A percentile compares a stretch with the other conserved stretches of the same genome.
These are phyloP conservation scores for Nemania sp. DNA, from an alignment of 2,329 filamentous ascomycete genomes.

Conservation along the genomic window DNA sequence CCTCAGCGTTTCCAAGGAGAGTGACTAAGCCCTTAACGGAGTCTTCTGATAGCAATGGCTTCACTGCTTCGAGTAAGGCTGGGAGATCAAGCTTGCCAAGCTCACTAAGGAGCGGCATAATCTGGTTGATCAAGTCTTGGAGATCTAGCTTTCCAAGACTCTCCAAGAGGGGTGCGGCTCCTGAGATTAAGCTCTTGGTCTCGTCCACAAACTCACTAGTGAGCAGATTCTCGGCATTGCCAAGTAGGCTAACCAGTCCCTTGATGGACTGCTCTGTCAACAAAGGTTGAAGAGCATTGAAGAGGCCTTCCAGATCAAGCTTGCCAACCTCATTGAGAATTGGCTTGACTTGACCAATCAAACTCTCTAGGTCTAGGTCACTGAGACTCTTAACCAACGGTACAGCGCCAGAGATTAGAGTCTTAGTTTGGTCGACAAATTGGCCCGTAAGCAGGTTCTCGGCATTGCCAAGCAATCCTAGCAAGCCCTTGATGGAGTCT, in stretches of 20 bases:
- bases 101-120: conserved; percentile 50
- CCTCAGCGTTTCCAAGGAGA: conserved; percentile 50
- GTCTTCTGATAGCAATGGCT: conserved; percentile 52
- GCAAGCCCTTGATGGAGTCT: conserved; percentile 49
- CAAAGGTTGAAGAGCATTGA: conserved; percentile 52
- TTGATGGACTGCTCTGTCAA: conserved; percentile 51
- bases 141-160: conserved; percentile 50
- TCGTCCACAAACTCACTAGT: conserved; percentile 47
- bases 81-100: conserved; percentile 53
- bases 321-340: conserved; percentile 49
- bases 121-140: conserved; percentile 49
- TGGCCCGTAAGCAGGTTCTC: conserved; percentile 46
- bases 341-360: conserved; percentile 49
- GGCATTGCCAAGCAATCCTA: conserved; percentile 49
- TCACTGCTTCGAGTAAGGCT: conserved; percentile 51
- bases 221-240: conserved; percentile 50
- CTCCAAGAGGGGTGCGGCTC: conserved; percentile 44
- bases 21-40: conserved; percentile 49
- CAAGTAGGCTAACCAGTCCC: conserved; percentile 50
- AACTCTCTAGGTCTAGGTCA: conserved; percentile 50
- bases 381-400: conserved; percentile 46
- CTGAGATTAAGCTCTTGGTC: conserved; percentile 48
- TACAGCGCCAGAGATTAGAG: conserved; percentile 45
- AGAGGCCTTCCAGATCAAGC: conserved; percentile 49
- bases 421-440: conserved; percentile 46